These are phyloP conservation scores for Kwoniella bestiolae DNA, from an alignment of 768 basidiomycete species.

Conservation along the genomic window DNA sequence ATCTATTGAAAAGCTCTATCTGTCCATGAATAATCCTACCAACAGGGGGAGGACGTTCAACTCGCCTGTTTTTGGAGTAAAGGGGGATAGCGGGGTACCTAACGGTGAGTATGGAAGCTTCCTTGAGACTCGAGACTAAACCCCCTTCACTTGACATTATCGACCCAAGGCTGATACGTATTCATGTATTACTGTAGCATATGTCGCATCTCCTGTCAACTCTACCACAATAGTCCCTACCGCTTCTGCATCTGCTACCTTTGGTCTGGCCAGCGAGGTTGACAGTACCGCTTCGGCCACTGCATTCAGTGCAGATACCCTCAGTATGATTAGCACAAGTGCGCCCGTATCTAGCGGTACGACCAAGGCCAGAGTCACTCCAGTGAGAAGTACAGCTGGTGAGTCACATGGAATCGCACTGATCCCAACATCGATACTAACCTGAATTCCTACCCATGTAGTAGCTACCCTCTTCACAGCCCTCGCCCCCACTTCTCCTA, in stretches of 20 bases:
- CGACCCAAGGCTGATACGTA: too few relatives aligned
- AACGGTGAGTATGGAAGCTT: conserved; percentile 11
- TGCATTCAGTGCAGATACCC: not conserved
- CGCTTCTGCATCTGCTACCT: not conserved
- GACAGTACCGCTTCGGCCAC: too few relatives aligned
- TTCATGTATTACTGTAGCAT: conserved; percentile 5
- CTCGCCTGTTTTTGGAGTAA: conserved; percentile 16
- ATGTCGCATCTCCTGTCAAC: conserved; percentile 10
- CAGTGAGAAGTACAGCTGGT: not conserved
- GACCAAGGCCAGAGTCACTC: not conserved
- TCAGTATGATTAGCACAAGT: not conserved
- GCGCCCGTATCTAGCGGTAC: not conserved
- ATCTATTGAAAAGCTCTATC: conserved; percentile 12
- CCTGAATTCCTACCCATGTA: not conserved
- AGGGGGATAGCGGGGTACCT: conserved; percentile 10
- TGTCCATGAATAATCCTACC: conserved; percentile 15
- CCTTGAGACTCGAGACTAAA: too few relatives aligned
- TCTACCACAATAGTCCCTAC: not conserved
- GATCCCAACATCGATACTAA: too few relatives aligned
- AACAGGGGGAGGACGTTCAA: not conserved
- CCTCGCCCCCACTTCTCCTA: too few relatives aligned
- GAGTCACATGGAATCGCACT: too few relatives aligned
- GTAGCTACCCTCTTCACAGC: not conserved
- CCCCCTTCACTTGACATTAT: too few relatives aligned
- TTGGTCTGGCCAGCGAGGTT: too few relatives aligned